phyloP scores from a whole-genome alignment of 2,329 filamentous ascomycete genomes.

The Colletotrichum sp. region DNA sequence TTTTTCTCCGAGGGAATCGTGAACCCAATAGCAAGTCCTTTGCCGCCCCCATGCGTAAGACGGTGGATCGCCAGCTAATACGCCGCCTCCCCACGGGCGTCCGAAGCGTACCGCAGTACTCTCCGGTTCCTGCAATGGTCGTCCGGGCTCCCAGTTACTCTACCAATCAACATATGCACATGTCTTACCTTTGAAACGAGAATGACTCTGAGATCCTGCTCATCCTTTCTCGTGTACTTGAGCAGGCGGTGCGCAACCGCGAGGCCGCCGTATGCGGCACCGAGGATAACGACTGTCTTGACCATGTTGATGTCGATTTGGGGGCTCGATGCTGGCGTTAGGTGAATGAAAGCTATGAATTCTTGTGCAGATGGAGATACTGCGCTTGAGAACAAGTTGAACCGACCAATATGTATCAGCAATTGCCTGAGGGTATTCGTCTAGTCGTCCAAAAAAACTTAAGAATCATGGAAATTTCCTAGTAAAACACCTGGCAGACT shows the following conservation, averaged over 20 bases:
- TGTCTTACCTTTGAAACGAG: constrained; percentile 57
- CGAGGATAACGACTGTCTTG: constrained; percentile 59
- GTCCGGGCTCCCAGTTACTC: not conserved
- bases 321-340: not conserved
- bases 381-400: not conserved
- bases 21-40: not conserved
- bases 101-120: constrained; percentile 1
- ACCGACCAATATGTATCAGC: not conserved
- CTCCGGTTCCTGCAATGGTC: not conserved
- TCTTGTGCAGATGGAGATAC: not conserved
- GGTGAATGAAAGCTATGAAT: not conserved
- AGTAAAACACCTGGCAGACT: not conserved
- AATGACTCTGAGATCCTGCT: constrained; percentile 56
- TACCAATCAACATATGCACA: not conserved
- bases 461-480: not conserved
- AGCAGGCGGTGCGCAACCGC: constrained; percentile 59
- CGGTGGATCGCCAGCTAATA: not conserved
- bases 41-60: not conserved
- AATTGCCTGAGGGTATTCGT: not conserved
- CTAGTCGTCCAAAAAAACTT: not conserved
- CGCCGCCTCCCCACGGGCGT: not conserved
- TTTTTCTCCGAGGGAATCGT: not conserved
- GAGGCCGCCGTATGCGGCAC: constrained; percentile 59
- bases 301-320: constrained; percentile 39
- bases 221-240: constrained; percentile 51